phyloP scores from a whole-genome alignment of 805 yeast species.

The Saccharomyces eubayanus region DNA sequence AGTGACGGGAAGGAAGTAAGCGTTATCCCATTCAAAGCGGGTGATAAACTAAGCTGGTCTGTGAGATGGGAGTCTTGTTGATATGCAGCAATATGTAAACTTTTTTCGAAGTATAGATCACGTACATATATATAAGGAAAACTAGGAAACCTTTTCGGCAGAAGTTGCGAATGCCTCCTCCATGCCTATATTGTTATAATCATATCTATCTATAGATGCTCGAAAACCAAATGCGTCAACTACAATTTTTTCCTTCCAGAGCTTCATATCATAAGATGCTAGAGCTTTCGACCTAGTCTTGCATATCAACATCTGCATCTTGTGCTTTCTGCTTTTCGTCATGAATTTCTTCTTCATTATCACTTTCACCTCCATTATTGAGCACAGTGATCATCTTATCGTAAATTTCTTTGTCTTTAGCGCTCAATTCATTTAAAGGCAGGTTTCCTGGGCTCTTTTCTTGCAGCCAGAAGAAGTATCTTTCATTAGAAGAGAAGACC shows the following conservation, averaged over 20 bases:
- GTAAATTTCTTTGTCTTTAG: constrained; percentile 45
- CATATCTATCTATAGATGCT: not conserved
- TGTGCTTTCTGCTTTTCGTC: constrained; percentile 8
- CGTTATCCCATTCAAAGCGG: constrained; percentile 83
- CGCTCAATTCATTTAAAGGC: constrained; percentile 40
- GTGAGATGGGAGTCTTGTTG: constrained; percentile 53
- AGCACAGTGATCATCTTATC: constrained; percentile 45
- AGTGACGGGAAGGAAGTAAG: constrained; percentile 38
- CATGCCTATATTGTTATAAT: constrained; percentile 1
- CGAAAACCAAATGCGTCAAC: constrained; percentile 7
- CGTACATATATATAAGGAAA: not conserved
- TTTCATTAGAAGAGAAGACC: constrained; percentile 59
- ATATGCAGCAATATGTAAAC: not conserved
- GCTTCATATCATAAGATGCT: not conserved
- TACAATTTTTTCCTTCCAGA: constrained; percentile 6
- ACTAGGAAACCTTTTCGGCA: not conserved
- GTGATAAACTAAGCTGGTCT: constrained; percentile 62
- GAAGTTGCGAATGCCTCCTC: constrained; percentile 3
- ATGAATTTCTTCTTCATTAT: constrained; percentile 13
- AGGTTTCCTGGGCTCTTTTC: constrained; percentile 49
- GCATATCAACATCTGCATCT: constrained; percentile 8
- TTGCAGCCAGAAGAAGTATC: constrained; percentile 63
- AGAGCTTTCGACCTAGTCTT: not conserved
- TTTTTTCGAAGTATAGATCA: not conserved
- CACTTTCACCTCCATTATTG: constrained; percentile 25